Conservation (phyloP, 805 yeast genomes). For the Pichia pseudocactophila region DNA sequence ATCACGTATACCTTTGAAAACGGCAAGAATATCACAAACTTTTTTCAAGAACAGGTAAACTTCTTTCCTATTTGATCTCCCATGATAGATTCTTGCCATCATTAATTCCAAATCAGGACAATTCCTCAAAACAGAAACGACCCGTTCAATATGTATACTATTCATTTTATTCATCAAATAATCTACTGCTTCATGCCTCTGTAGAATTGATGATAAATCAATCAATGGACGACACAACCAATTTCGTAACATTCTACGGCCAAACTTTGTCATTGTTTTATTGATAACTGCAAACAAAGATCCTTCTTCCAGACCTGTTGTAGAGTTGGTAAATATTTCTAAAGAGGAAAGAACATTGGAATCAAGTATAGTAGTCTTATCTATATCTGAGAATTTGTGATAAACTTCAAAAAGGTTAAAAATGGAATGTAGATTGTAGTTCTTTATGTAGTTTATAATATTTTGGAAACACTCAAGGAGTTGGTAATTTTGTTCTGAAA, state of each 20-base stretch:
- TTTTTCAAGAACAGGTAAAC: slow-evolving; percentile 44
- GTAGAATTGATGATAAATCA: slow-evolving; percentile 41
- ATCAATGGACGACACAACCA: slow-evolving; percentile 77
- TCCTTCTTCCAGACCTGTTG: slow-evolving; percentile 51
- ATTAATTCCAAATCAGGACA: slow-evolving; percentile 51
- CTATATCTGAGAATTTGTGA: slow-evolving; percentile 38
- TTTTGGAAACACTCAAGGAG: slow-evolving; percentile 29
- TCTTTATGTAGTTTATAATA: slow-evolving; percentile 47
- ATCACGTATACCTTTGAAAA: slow-evolving; percentile 17
- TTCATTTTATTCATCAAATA: slow-evolving; percentile 35
- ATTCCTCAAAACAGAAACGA: slow-evolving; percentile 21
- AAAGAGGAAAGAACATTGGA: slow-evolving; percentile 60
- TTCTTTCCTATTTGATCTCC: slow-evolving; percentile 50
- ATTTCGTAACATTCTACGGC: slow-evolving; percentile 50
- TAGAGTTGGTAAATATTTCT: slow-evolving; percentile 63
- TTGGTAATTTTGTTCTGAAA: slow-evolving; percentile 11
- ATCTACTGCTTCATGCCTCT: slow-evolving; percentile 55
- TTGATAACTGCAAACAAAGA: slow-evolving; percentile 73
- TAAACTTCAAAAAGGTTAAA: slow-evolving; percentile 46
- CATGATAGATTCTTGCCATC: slow-evolving; percentile 51
- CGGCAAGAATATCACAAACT: slow-evolving; percentile 31
- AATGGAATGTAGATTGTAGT: slow-evolving; percentile 52
- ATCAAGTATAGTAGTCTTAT: slow-evolving; percentile 45
- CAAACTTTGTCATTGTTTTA: slow-evolving; percentile 73
- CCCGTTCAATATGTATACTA: slow-evolving; percentile 27